Base-by-base conservation (phyloP, 2,329 filamentous ascomycete species). In the Chaetomiaceae sp. region DNA sequence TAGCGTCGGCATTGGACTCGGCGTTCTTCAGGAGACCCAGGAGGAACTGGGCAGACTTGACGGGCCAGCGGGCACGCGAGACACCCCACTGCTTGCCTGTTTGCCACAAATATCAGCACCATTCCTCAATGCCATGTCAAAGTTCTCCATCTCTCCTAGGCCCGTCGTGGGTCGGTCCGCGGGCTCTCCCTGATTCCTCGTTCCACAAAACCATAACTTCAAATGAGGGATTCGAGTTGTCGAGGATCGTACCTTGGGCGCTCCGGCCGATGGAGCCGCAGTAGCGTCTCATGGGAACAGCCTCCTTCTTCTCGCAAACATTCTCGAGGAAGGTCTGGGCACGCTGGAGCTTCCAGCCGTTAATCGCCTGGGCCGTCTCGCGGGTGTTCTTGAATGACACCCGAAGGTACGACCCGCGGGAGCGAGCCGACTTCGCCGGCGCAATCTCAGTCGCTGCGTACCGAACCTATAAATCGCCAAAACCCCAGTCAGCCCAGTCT, bases 301-400 rank as follows among this genome's bases (percentile, higher is more conserved):
- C 92, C 86, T 99, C 94, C 78, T 87, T 89, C 83, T 99, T 90
- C 78, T 87, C 87, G 78, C 89, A 84, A 70, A 99, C 94, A 77
- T 99, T 97, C 82, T 96, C 89, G 73, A 99, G 89, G 86, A 95
- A 99, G 73, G 86, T 85, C 67, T 96, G 79, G 70, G 94, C 94
- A 73, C 94, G 91, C 79, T 90, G 82, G 72, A 97, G 75, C 83
- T 96, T 96, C 90, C 90, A 96, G 79, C 92, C 92, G 80, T 94
- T 97, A 85, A 99, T 96, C 71, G 91, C 91, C 83, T 97, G 94
- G 64, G 95, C 94, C 66, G 92, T 96, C 84, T 99, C 95, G 73
- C 94, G 90, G 75, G 94, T 99, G 87, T 99, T 99, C 87, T 99
- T 99, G 89, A 96, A 99, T 69, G 89, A 95, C 69, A 97, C 92